Percentiles rank a stretch among this genome's conserved stretches.
These are phyloP conservation scores for Cadophora sp. DNA, from an alignment of 2,329 filamentous ascomycete species.

Conservation along the genomic window DNA sequence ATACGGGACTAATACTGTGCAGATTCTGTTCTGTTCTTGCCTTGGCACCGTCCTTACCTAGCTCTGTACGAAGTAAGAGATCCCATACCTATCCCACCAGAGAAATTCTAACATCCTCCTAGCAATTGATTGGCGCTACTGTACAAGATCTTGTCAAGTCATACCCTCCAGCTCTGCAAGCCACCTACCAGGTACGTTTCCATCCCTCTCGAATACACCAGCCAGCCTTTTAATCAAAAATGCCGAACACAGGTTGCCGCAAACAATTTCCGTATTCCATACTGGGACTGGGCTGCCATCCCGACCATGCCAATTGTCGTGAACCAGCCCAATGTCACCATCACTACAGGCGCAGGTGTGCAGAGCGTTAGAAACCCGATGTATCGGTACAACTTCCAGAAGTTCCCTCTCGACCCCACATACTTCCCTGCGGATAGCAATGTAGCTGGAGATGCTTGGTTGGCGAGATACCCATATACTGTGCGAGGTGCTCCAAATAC, in stretches of 20 bases:
- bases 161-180: conserved; percentile 29
- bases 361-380: conserved; percentile 57
- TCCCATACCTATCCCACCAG: no score
- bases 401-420: conserved; percentile 44
- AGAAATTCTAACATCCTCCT: conserved; percentile 12
- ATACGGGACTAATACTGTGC: neutral
- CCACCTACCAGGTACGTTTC: conserved; percentile 9
- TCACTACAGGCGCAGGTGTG: conserved; percentile 39
- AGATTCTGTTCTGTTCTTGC: conserved; percentile 41
- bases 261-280: conserved; percentile 52
- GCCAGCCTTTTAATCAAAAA: conserved; percentile 41
- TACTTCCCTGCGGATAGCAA: conserved; percentile 44
- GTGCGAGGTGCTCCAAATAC: conserved; percentile 33
- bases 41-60: conserved; percentile 64
- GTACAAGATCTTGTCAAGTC: conserved; percentile 53
- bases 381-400: conserved; percentile 57
- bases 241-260: conserved; percentile 49
- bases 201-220: neutral
- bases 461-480: conserved; percentile 47
- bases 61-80: conserved; percentile 59
- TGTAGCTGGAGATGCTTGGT: conserved; percentile 40
- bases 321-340: conserved; percentile 42
- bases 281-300: conserved; percentile 56
- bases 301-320: conserved; percentile 51
- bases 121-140: conserved; percentile 59